A percentile compares a stretch with the other conserved stretches of the same genome.
Conservation (phyloP, 169 alveolate species). For the Plasmodium cynomolgi region DNA sequence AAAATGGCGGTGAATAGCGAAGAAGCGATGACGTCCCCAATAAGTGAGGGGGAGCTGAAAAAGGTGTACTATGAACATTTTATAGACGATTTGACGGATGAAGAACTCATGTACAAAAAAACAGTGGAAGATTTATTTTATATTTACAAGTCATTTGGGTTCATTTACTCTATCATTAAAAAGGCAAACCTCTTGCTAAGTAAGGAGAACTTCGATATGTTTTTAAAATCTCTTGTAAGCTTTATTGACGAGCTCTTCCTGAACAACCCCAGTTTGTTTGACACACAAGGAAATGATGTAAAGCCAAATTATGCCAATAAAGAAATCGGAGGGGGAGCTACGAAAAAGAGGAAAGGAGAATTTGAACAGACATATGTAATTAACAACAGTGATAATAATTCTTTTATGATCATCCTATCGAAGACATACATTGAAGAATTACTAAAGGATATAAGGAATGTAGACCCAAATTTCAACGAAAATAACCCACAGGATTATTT, state of each 20-base stretch:
- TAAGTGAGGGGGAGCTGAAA: conserved; percentile 52
- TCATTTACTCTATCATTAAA: conserved; percentile 63
- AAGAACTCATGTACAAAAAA: conserved; percentile 71
- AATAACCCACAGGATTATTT: conserved; percentile 34
- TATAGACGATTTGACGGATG: conserved; percentile 69
- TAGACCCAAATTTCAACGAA: conserved; percentile 37
- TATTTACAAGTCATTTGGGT: conserved; percentile 69
- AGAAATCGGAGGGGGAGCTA: not conserved
- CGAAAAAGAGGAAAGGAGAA: conserved; percentile 35
- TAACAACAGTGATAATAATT: not conserved
- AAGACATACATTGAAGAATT: conserved; percentile 63
- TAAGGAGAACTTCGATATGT: conserved; percentile 52
- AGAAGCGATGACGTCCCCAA: not conserved
- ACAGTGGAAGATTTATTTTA: conserved; percentile 72
- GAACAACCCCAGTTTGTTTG: conserved; percentile 40
- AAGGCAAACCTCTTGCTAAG: conserved; percentile 48
- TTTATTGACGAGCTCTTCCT: conserved; percentile 67
- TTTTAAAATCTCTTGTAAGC: conserved; percentile 67
- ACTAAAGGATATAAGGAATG: conserved; percentile 33
- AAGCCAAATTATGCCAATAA: conserved; percentile 2
- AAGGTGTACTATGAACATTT: conserved; percentile 60
- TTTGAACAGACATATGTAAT: conserved; percentile 5
- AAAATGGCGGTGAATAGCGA: conserved; percentile 43
- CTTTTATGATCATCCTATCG: conserved; percentile 20
- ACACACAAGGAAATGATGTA: not conserved